A percentile compares a stretch with the other conserved stretches of the same genome.
phyloP scores from a whole-genome alignment of 768 basidiomycete genomes.

The Kwoniella europaea region DNA sequence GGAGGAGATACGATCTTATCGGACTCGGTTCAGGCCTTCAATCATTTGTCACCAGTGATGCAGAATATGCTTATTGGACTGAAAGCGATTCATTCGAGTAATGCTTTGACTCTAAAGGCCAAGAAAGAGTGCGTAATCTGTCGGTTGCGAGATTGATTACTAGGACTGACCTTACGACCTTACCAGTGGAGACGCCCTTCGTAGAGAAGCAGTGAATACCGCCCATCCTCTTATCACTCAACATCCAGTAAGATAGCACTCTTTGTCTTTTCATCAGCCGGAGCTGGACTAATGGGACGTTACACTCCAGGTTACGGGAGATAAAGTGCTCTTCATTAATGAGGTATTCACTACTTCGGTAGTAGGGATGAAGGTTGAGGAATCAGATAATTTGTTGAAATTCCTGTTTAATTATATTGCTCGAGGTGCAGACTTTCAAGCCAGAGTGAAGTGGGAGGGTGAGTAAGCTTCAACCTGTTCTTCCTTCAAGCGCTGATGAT shows the following conservation, averaged over 20 bases:
- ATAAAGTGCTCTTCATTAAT: constrained; percentile 22
- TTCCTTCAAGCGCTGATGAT: background rate
- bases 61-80: constrained; percentile 16
- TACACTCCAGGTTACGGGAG: constrained; percentile 11
- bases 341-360: constrained; percentile 10
- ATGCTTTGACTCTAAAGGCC: constrained; percentile 4
- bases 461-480: background rate
- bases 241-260: constrained; percentile 14
- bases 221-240: constrained; percentile 18
- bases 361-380: constrained; percentile 20
- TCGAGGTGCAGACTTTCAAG: constrained; percentile 17
- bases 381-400: constrained; percentile 20
- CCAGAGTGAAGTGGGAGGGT: constrained; percentile 23
- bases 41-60: constrained; percentile 5
- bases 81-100: constrained; percentile 14
- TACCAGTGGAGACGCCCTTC: constrained; percentile 2
- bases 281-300: background rate
- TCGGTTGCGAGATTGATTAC: background rate
- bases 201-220: constrained; percentile 13
- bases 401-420: constrained; percentile 20
- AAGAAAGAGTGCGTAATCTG: constrained; percentile 1
- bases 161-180: too few species aligned
- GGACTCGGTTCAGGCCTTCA: constrained; percentile 15
- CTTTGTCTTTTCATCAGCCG: background rate
- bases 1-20: constrained; percentile 26